Evolutionary conservation across 176 grass and related monocot genomes (phyloP), one percentile per base, ranked within the genome.

Genomic region (Tillandsia leiboldiana): DNA sequence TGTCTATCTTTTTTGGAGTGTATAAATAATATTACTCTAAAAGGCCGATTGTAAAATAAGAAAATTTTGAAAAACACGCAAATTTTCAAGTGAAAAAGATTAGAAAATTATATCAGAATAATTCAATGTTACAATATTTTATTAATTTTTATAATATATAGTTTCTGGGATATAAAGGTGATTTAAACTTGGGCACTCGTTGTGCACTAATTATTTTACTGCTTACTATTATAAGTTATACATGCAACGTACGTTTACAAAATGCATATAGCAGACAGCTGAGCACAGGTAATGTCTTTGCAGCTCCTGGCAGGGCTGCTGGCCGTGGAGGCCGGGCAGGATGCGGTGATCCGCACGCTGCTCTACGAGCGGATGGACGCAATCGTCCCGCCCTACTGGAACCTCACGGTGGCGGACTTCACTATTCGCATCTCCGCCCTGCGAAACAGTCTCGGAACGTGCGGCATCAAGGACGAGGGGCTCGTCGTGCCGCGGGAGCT

Each of bases 381-480:
- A 57, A 8, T 24, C 0, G 84, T 90, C 33, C 47, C 82, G 11
- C 84, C 82, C 3, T 90, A 96, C 81, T 9, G 47, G 70, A 81
- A 86, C 50, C 17, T 81, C 23, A 96, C 87, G 68, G 91, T 96
- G 70, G 84, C 91, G 0, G 87, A 90, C 64, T 79, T 96, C 76
- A 96, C 91, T 4, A 68, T 74, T 52, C 65, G 67, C 57, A 73
- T 90, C 29, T 96, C 91, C 0, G 67, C 73, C 11, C 64, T 87
- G 73, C 65, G 91, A 0, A 88, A 90, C 71, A 4, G 12, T 22
- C 72, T 96, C 57, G 91, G 76, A 0, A 68, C 14, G 67, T 90
- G 92, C 61, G 92, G 92, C 0, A 67, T 88, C 3, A 96, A 79
- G 67, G 92, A 91, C 53, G 92, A 96, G 56, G 92, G 92, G 26